phyloP scores from a whole-genome alignment of 1,284 basidiomycete species.

The Ganoderma lucidum region DNA sequence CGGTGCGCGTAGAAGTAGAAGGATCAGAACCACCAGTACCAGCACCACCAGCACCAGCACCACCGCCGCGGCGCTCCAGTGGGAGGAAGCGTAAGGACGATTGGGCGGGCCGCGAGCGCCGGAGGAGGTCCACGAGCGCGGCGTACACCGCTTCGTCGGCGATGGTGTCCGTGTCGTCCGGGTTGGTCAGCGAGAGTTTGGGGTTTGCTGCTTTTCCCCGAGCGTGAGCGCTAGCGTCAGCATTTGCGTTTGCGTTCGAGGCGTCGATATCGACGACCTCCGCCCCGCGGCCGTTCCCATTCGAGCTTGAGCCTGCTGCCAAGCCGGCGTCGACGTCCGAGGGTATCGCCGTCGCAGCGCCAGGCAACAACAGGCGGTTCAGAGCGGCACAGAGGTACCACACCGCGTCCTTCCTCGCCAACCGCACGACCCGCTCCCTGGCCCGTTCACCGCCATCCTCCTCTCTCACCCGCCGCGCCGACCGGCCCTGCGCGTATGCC shows the following conservation, averaged over 20 bases:
- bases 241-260: neutral
- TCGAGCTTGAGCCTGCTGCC: neutral
- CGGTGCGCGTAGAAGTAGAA: neutral
- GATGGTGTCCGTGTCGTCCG: constrained; percentile 4
- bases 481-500: neutral
- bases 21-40: neutral
- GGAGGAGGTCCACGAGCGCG: constrained; percentile 28
- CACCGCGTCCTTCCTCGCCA: constrained; percentile 58
- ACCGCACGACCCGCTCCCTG: constrained; percentile 41
- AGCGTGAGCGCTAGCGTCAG: neutral
- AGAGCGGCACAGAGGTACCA: constrained; percentile 62
- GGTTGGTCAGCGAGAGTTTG: neutral
- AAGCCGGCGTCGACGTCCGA: neutral
- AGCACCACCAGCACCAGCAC: neutral
- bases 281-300: neutral
- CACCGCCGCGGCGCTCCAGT: neutral
- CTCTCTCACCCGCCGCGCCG: neutral
- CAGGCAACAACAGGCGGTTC: constrained; percentile 42
- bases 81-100: neutral
- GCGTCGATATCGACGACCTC: neutral
- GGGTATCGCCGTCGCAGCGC: constrained; percentile 4
- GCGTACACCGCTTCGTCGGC: constrained; percentile 28
- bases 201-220: neutral
- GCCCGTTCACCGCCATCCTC: neutral
- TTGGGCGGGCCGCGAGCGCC: constrained; percentile 21